Evolutionary conservation across 352 stramenopile genomes (phyloP), one percentile per base, ranked within the genome.

Genomic region (Pseudoperonospora humuli): DNA sequence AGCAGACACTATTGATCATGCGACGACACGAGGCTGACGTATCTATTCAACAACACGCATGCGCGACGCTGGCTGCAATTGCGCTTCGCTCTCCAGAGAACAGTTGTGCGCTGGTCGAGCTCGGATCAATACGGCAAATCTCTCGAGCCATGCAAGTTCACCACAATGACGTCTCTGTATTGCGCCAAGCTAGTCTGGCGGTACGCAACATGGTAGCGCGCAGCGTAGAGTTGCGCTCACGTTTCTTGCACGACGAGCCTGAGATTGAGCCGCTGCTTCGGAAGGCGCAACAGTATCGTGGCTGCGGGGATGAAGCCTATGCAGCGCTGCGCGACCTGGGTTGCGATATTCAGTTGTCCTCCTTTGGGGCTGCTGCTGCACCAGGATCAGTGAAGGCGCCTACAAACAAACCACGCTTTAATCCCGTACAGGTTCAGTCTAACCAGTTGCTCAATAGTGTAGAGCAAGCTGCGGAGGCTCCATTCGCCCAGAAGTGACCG

Each of bases 181-280:
- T 91, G 23, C 74, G 75, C 5, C 79, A 91, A 67, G 75, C 75
- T 0, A 88, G 79, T 53, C 51, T 91, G 13, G 79, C 79, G 7
- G 80, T 91, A 34, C 74, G 79, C 25, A 91, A 91, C 40, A 79
- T 91, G 50, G 76, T 86, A 5, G 73, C 76, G 9, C 74, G 79
- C 2, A 67, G 52, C 20, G 54, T 70, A 3, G 71, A 87, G 29
- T 34, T 91, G 15, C 76, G 75, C 9, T 47, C 50, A 6, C 63
- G 74, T 15, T 73, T 91, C 38, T 46, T 86, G 11, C 63, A 84
- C 15, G 73, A 91, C 27, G 71, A 91, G 28, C 50, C 48, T 28
- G 61, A 76, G 19, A 72, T 88, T 1, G 74, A 91, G 40, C 45
- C 59, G 20, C 14, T 88, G 42, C 61, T 91, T 37, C 69, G 74